Base-by-base conservation (phyloP, 495 filamentous ascomycete genomes). In the Penicilliopsis zonata region DNA sequence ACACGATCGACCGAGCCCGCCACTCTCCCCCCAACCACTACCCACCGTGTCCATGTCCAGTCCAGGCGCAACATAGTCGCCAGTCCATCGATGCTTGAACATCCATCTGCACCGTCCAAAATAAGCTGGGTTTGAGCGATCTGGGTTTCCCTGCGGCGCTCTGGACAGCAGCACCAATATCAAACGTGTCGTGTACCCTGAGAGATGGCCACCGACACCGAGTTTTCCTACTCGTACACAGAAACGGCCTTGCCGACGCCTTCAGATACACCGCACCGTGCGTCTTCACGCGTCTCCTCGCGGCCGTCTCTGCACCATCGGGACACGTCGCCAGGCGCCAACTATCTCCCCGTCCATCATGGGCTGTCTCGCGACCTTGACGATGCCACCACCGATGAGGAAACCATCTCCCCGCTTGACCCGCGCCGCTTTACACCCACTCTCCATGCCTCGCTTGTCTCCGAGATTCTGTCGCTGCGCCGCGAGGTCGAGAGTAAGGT, bases 361-460 rank as follows among this genome's bases (percentile, higher is more conserved):
- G 63, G 57, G 32, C 53, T 58, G 33, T 48, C 47, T 45, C 47
- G 52, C 40, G 56, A 71, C 36, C 56, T 59, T 13, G 74, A 72
- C 0, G 72, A 73, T 37, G 67, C 79, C 43, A 52, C 56, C 9
- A 52, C 56, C 8, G 73, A 69, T 37, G 78, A 87, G 33, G 81
- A 92, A 34, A 75, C 63, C 36, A 71, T 87, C 28, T 82, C 82
- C 13, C 73, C 83, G 12, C 63, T 94, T 13, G 88, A 96, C 46
- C 82, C 90, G 4, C 75, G 86, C 31, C 70, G 88, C 13, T 94
- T 99, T 44, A 96, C 90, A 4, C 90, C 90, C 3, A 95, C 86
- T 2, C 67, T 96, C 13, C 92, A 95, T 58, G 90, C 90, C 9
- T 94, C 82, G 28, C 67, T 98, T 5, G 87, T 98, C 4, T 85